Base-by-base conservation (phyloP, 805 yeast species). In the Candida fluviatilis region DNA sequence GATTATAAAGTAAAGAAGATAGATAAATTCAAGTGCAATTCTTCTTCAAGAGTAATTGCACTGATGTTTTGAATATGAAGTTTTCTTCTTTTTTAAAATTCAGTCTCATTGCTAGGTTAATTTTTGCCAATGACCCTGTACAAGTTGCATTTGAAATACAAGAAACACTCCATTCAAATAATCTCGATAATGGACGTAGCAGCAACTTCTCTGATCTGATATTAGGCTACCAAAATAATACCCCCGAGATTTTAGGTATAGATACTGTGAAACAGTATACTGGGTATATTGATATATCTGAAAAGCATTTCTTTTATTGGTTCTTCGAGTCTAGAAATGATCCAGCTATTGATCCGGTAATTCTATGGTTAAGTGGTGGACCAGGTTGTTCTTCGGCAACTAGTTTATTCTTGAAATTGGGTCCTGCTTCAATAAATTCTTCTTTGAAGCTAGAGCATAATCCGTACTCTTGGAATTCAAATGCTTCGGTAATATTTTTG, bases 241-340 rank as follows among this genome's bases (percentile, higher is more conserved):
- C 6, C 24, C 24, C 24, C 8, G 24, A 43, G 18, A 39, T 31
- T 38, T 50, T 59, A 50, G 64, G 64, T 18, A 39, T 60, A 21
- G 64, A 60, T 48, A 15, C 43, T 17, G 64, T 59, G 30, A 57
- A 59, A 50, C 65, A 60, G 36, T 55, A 54, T 43, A 45, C 61
- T 23, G 65, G 65, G 3, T 60, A 60, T 50, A 50, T 60, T 49
- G 64, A 59, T 36, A 57, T 57, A 13, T 54, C 50, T 17, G 62
- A 58, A 46, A 62, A 62, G 52, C 66, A 63, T 50, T 63, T 60
- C 42, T 63, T 61, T 51, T 63, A 51, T 52, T 62, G 63, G 64
- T 55, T 57, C 38, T 63, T 63, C 34, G 69, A 63, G 47, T 58
- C 64, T 26, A 54, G 64, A 47, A 58, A 57, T 45, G 62, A 57